A percentile compares a stretch with the other conserved stretches of the same genome.
phyloP scores from a whole-genome alignment of 1,284 basidiomycete species.

The Rhodofomes roseus region DNA sequence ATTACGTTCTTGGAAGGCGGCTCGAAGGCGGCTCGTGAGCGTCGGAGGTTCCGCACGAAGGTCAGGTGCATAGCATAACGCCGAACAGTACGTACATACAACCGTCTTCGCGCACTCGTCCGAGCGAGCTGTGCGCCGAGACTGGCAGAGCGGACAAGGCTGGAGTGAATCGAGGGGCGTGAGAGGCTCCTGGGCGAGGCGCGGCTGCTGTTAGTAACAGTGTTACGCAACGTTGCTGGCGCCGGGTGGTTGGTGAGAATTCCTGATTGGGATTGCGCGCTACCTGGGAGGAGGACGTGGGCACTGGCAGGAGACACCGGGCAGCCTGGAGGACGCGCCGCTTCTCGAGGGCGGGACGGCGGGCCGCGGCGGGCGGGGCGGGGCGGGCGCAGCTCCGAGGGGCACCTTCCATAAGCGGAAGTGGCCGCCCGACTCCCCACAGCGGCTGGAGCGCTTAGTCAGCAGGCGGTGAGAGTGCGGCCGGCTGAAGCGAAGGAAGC shows the following conservation, averaged over 20 bases:
- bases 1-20: background rate
- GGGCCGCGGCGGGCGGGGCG: background rate
- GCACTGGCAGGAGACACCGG: background rate
- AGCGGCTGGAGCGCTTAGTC: background rate
- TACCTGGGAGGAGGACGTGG: background rate
- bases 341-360: background rate
- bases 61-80: background rate
- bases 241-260: slow-evolving; percentile 2
- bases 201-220: background rate
- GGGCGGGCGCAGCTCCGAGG: background rate
- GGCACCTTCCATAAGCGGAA: background rate
- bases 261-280: background rate
- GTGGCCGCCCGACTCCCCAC: background rate
- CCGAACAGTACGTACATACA: background rate
- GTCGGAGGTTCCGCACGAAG: background rate
- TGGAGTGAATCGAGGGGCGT: background rate
- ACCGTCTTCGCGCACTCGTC: background rate
- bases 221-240: background rate
- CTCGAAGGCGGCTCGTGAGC: background rate
- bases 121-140: background rate
- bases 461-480: background rate
- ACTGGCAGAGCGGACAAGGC: background rate
- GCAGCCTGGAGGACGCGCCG: background rate
- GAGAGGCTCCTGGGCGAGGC: background rate
- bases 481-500: background rate